Evolutionary conservation across 306 rosid genomes (phyloP).

Genomic region (Luffa acutangula): DNA sequence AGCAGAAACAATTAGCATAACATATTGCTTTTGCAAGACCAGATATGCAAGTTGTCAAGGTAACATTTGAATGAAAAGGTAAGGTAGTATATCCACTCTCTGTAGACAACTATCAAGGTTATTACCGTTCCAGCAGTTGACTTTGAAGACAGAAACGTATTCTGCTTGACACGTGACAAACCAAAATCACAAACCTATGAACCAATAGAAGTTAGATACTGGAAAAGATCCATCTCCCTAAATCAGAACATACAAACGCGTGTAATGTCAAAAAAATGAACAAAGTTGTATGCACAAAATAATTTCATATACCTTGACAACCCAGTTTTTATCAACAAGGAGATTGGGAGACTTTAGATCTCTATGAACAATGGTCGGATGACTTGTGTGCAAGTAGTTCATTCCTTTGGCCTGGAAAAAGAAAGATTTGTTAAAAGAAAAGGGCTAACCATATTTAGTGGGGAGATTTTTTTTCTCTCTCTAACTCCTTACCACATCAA

Average conservation of each 20-base stretch:
- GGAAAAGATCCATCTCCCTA: not conserved
- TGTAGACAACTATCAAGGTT: not conserved
- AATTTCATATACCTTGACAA: conserved; percentile 58
- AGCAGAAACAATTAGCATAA: conserved; percentile 12
- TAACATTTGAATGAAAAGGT: not conserved
- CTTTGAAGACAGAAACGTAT: conserved; percentile 86
- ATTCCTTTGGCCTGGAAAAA: conserved; percentile 84
- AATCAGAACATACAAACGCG: not conserved
- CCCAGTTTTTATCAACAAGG: conserved; percentile 96
- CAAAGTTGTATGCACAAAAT: not conserved
- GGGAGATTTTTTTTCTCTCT: not conserved
- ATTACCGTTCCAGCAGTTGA: conserved; percentile 99
- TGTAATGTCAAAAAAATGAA: not conserved
- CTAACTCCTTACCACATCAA: conserved; percentile 75
- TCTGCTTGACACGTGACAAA: conserved; percentile 86
- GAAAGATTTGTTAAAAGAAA: not conserved
- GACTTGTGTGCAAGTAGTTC: conserved; percentile 98
- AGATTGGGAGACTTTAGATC: conserved; percentile 96
- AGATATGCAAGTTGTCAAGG: not conserved
- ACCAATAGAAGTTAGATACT: conserved; percentile 12
- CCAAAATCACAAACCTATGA: conserved; percentile 95
- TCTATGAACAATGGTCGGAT: conserved; percentile 94
- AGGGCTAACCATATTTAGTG: conserved; percentile 5
- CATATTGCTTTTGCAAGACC: conserved; percentile 1
- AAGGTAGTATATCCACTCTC: not conserved